These are phyloP conservation scores for Talaromyces islandicus DNA, from an alignment of 2,329 filamentous ascomycete species.

Conservation along the genomic window DNA sequence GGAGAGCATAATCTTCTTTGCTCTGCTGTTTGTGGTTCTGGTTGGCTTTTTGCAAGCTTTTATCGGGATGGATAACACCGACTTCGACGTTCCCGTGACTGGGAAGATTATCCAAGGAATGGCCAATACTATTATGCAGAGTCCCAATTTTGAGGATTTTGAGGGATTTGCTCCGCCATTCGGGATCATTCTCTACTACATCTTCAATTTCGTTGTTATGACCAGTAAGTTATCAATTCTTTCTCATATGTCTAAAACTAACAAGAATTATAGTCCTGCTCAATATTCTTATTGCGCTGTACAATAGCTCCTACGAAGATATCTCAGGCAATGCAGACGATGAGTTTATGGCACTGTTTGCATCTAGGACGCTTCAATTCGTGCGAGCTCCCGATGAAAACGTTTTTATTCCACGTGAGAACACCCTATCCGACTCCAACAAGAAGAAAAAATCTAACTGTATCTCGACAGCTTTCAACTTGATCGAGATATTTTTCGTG, in stretches of 20 bases:
- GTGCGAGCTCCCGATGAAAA: slow-evolving; percentile 96
- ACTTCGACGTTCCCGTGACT: slow-evolving; percentile 55
- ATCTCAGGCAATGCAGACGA: slow-evolving; percentile 90
- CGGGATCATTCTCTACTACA: slow-evolving; percentile 91
- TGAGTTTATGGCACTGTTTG: slow-evolving; percentile 89
- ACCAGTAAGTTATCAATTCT: slow-evolving; percentile 44
- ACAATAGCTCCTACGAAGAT: slow-evolving; percentile 93
- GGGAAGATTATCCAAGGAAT: slow-evolving; percentile 51
- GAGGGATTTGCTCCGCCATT: slow-evolving; percentile 89
- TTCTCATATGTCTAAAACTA: slow-evolving; percentile 7
- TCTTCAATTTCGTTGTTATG: slow-evolving; percentile 97
- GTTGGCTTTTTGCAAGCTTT: slow-evolving; percentile 83
- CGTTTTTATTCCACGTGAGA: slow-evolving; percentile 77
- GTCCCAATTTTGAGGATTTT: slow-evolving; percentile 83
- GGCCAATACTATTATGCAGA: slow-evolving; percentile 84
- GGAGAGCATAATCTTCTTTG: slow-evolving; percentile 93
- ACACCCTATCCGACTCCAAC: background rate
- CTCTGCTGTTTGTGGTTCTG: slow-evolving; percentile 75
- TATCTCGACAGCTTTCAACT: slow-evolving; percentile 60
- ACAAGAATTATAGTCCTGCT: slow-evolving; percentile 57
- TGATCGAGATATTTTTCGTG: slow-evolving; percentile 78
- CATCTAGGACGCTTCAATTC: slow-evolving; percentile 93
- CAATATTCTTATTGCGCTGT: slow-evolving; percentile 94
- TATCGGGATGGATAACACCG: slow-evolving; percentile 79
- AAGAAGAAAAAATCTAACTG: background rate